Evolutionary conservation across 257 asterid genomes (phyloP).

Genomic region (Salvia rosmarinus): DNA sequence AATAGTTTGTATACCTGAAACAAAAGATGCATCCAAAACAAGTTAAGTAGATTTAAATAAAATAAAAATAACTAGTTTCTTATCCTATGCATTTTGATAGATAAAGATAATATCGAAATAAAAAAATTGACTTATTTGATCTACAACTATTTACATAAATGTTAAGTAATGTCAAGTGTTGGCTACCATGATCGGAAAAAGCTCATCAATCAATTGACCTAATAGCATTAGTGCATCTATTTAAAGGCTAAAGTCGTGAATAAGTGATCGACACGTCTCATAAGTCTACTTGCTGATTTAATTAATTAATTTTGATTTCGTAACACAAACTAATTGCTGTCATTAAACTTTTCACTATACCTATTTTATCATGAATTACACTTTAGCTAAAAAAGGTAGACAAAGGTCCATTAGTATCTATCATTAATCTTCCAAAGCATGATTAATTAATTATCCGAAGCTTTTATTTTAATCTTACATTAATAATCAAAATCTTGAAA

Average conservation of each 20-base stretch:
- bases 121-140: neutral
- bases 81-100: too few species aligned
- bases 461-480: neutral
- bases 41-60: neutral
- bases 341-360: neutral
- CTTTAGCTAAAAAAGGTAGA: neutral
- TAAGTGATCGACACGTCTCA: conserved; percentile 32
- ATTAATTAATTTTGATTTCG: neutral
- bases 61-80: too few species aligned
- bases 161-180: neutral
- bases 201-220: neutral
- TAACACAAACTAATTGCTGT: neutral
- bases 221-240: neutral
- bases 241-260: conserved; percentile 4
- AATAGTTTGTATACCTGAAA: conserved; percentile 34
- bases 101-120: neutral
- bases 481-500: neutral
- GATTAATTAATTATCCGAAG: neutral
- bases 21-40: neutral
- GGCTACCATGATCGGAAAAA: conserved; percentile 9
- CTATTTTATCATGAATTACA: neutral
- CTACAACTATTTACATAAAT: neutral
- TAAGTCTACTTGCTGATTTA: neutral
- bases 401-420: neutral
- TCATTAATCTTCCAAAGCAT: neutral